phyloP scores from a whole-genome alignment of 2,329 filamentous ascomycete genomes.

The Exophiala oligosperma region DNA sequence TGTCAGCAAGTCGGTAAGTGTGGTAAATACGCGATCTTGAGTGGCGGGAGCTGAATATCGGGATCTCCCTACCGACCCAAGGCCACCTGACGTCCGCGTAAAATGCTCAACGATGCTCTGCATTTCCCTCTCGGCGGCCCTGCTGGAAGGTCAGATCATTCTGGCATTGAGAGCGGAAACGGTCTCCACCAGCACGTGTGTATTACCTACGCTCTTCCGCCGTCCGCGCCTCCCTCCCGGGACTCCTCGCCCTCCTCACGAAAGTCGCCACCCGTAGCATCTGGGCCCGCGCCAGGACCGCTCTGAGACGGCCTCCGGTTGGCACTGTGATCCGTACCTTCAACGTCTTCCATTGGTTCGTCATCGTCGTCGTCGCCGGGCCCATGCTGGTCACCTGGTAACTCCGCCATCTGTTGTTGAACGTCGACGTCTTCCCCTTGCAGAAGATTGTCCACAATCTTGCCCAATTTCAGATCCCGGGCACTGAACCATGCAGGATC shows the following conservation, averaged over 20 bases:
- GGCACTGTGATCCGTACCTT: constrained; percentile 60
- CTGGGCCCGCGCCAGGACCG: constrained; percentile 79
- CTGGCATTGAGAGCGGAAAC: constrained; percentile 1
- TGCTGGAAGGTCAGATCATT: constrained; percentile 51
- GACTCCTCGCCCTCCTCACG: constrained; percentile 85
- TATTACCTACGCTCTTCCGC: constrained; percentile 97
- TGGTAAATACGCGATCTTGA: constrained; percentile 70
- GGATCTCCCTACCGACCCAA: too few relatives aligned
- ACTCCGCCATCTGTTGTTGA: constrained; percentile 66
- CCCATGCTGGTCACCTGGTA: constrained; percentile 52
- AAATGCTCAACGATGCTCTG: constrained; percentile 83
- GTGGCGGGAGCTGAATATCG: constrained; percentile 32
- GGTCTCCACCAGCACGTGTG: constrained; percentile 27
- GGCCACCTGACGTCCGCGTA: constrained; percentile 72
- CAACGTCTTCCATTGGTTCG: constrained; percentile 77
- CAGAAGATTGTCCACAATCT: constrained; percentile 80
- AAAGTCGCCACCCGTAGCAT: constrained; percentile 86
- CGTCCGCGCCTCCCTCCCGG: constrained; percentile 91
- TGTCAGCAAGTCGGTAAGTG: constrained; percentile 81
- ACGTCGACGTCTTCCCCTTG: constrained; percentile 89
- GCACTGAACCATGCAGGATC: constrained; percentile 79
- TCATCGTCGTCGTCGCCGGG: constrained; percentile 61
- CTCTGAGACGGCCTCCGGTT: constrained; percentile 59
- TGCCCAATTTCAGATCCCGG: constrained; percentile 81
- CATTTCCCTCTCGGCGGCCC: constrained; percentile 67